Percentiles rank a stretch among this genome's conserved stretches.
Evolutionary conservation across 1,284 basidiomycete genomes (phyloP).

Genomic region (Entoloma clypeatum): DNA sequence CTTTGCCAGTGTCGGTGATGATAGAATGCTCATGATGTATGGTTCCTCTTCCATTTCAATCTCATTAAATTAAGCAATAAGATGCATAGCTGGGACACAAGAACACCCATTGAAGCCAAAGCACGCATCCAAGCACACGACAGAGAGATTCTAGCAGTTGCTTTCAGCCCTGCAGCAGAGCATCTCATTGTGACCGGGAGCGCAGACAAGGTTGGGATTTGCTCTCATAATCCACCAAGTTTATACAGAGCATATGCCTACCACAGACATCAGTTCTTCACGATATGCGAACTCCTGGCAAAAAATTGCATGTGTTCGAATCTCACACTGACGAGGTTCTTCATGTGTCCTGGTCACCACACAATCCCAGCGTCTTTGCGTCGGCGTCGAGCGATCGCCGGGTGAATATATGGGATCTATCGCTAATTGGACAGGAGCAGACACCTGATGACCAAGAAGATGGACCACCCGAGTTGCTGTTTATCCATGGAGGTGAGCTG

Average conservation of each 20-base stretch:
- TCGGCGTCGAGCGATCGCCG: slow-evolving; percentile 91
- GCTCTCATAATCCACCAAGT: not conserved
- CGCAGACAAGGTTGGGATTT: slow-evolving; percentile 73
- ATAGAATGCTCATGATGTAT: slow-evolving; percentile 90
- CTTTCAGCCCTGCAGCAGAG: slow-evolving; percentile 84
- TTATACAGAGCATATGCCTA: slow-evolving; percentile 6
- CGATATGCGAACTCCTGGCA: slow-evolving; percentile 81
- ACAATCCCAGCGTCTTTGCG: slow-evolving; percentile 87
- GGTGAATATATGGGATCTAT: slow-evolving; percentile 94
- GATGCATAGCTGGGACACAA: slow-evolving; percentile 85
- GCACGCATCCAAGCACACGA: slow-evolving; percentile 84
- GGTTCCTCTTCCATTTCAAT: slow-evolving; percentile 13
- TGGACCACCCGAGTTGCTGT: slow-evolving; percentile 90
- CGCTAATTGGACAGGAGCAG: slow-evolving; percentile 92
- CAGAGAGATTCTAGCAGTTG: slow-evolving; percentile 87
- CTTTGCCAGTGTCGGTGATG: slow-evolving; percentile 97
- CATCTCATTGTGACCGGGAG: slow-evolving; percentile 92
- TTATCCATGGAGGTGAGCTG: slow-evolving; percentile 80
- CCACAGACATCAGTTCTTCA: slow-evolving; percentile 83
- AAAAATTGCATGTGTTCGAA: slow-evolving; percentile 88
- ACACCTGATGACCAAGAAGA: slow-evolving; percentile 98
- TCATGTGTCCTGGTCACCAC: slow-evolving; percentile 93
- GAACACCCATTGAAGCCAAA: slow-evolving; percentile 66
- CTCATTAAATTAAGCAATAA: slow-evolving; percentile 12
- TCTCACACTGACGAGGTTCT: slow-evolving; percentile 94